Percentiles rank a stretch among this genome's conserved stretches.
These are phyloP conservation scores for Vanderwaltozyma yarrowii DNA, from an alignment of 805 yeast genomes.

Conservation along the genomic window DNA sequence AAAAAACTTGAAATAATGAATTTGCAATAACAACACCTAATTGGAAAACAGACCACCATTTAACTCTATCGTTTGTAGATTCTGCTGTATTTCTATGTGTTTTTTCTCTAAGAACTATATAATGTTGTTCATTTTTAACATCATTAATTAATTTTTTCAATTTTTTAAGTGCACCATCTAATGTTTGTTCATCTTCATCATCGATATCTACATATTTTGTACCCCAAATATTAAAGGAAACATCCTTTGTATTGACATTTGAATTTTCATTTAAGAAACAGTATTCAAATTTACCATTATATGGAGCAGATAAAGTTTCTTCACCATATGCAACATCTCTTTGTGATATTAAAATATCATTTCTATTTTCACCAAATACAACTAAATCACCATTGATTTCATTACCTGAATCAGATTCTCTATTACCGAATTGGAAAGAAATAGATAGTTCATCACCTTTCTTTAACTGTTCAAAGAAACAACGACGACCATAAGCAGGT, in stretches of 20 bases:
- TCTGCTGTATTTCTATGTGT: slow-evolving; percentile 98
- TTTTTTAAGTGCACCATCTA: slow-evolving; percentile 75
- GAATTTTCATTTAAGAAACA: slow-evolving; percentile 88
- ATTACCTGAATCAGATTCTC: slow-evolving; percentile 60
- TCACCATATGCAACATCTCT: slow-evolving; percentile 72
- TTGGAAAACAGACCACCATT: slow-evolving; percentile 96
- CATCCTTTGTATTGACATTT: slow-evolving; percentile 68
- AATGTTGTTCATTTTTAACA: slow-evolving; percentile 83
- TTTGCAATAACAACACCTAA: slow-evolving; percentile 77
- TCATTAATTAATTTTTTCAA: slow-evolving; percentile 70
- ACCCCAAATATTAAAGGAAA: slow-evolving; percentile 91
- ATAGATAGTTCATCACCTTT: slow-evolving; percentile 80
- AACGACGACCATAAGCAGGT: slow-evolving; percentile 75
- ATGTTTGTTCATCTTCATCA: slow-evolving; percentile 63
- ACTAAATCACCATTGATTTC: slow-evolving; percentile 63
- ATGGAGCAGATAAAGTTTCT: slow-evolving; percentile 53
- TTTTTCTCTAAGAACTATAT: slow-evolving; percentile 91
- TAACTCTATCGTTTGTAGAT: slow-evolving; percentile 90
- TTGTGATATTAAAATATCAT: slow-evolving; percentile 38
- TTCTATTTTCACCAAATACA: slow-evolving; percentile 34
- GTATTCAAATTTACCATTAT: slow-evolving; percentile 69
- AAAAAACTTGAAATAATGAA: slow-evolving; percentile 87
- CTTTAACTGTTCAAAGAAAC: slow-evolving; percentile 79
- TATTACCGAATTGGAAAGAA: slow-evolving; percentile 87
- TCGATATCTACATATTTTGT: slow-evolving; percentile 76